Evolutionary conservation across 306 rosid species (phyloP).

Genomic region (Ziziphus jujuba): DNA sequence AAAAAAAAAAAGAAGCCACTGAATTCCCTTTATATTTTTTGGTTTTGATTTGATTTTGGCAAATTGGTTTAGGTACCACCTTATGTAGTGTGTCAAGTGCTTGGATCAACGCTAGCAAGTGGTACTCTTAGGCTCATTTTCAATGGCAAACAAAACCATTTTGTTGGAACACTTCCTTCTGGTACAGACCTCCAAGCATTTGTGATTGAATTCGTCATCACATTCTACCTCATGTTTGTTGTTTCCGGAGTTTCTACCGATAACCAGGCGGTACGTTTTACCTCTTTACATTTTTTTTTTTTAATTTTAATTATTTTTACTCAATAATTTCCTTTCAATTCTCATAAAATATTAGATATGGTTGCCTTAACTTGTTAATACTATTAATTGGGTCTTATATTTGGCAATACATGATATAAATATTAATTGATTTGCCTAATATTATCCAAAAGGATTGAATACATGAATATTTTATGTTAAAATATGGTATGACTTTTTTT

Average conservation of each 20-base stretch:
- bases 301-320: too few relatives aligned
- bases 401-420: too few relatives aligned
- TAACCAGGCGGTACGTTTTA: constrained; percentile 60
- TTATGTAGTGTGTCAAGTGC: constrained; percentile 55
- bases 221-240: constrained; percentile 76
- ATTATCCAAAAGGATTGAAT: too few relatives aligned
- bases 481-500: background rate
- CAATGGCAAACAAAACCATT: constrained; percentile 37
- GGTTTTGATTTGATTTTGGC: too few relatives aligned
- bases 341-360: background rate
- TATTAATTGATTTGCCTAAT: too few relatives aligned
- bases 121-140: constrained; percentile 70
- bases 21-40: too few relatives aligned
- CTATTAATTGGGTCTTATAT: too few relatives aligned
- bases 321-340: background rate
- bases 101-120: constrained; percentile 73
- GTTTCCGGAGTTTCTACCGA: constrained; percentile 82
- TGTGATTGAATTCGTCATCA: constrained; percentile 76
- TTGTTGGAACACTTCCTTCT: constrained; percentile 57
- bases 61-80: constrained; percentile 55
- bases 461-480: too few relatives aligned
- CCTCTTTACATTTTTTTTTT: too few relatives aligned
- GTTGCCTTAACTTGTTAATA: too few relatives aligned
- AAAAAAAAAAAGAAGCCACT: too few relatives aligned
- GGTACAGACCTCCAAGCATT: constrained; percentile 64